These are phyloP conservation scores for Bipolaris oryzae DNA, from an alignment of 2,329 filamentous ascomycete genomes.

Conservation along the genomic window DNA sequence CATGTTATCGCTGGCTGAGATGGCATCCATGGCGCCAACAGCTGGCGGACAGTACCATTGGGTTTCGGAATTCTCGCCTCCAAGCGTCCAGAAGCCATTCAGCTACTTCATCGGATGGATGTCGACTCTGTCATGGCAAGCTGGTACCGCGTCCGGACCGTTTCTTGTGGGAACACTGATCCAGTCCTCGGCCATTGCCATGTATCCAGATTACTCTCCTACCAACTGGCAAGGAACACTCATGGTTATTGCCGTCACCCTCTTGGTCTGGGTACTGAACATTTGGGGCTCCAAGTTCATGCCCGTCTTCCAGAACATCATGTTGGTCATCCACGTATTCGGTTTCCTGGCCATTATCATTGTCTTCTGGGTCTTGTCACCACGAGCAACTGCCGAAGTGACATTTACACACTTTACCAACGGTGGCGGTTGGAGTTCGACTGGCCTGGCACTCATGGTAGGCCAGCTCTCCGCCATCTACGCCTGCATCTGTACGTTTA, in stretches of 20 bases:
- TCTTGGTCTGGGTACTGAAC: conserved; percentile 54
- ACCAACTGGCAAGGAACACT: conserved; percentile 58
- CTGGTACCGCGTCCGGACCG: conserved; percentile 55
- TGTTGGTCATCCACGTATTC: conserved; percentile 50
- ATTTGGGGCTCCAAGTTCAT: conserved; percentile 39
- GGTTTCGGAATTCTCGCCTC: conserved; percentile 44
- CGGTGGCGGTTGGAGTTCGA: conserved; percentile 48
- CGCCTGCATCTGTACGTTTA: conserved; percentile 40
- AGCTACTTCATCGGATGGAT: conserved; percentile 54
- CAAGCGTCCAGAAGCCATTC: conserved; percentile 34
- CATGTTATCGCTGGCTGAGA: conserved; percentile 43
- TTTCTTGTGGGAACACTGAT: conserved; percentile 58
- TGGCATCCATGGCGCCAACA: conserved; percentile 46
- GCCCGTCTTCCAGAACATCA: conserved; percentile 45
- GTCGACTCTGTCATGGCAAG: conserved; percentile 58
- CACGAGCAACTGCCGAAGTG: conserved; percentile 33
- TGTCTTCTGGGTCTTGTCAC: conserved; percentile 46
- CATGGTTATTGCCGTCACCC: conserved; percentile 55
- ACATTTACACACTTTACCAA: conserved; percentile 47
- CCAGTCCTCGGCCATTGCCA: conserved; percentile 51
- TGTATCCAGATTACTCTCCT: conserved; percentile 51
- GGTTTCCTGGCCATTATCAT: conserved; percentile 55
- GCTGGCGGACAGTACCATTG: conserved; percentile 47
- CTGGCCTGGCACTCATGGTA: conserved; percentile 48
- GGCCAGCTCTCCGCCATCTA: conserved; percentile 50